Conservation (phyloP, 192 early-diverging fungal genomes). For the Endogone sp. region DNA sequence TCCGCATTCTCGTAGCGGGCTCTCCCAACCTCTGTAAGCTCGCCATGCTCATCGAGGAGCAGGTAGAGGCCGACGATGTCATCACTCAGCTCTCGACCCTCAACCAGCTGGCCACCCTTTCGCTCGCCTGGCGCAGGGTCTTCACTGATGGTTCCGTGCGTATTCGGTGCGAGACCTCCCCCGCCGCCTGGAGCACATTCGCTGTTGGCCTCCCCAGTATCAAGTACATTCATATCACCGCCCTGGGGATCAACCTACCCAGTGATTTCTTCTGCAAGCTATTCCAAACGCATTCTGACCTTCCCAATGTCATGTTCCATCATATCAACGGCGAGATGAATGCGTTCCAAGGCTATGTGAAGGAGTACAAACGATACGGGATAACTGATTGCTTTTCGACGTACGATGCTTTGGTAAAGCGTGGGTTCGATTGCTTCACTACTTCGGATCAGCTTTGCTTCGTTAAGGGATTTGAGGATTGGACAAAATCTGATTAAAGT, state of each 20-base stretch:
- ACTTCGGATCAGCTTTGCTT: conserved; percentile 26
- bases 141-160: conserved; percentile 11
- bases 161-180: conserved; percentile 18
- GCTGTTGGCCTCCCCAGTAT: conserved; percentile 6
- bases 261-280: conserved; percentile 14
- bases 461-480: conserved; percentile 25
- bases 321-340: conserved; percentile 12
- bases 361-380: conserved; percentile 7
- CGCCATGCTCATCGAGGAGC: conserved; percentile 23
- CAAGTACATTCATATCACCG: conserved; percentile 18
- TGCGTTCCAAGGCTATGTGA: conserved; percentile 2
- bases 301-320: conserved; percentile 25
- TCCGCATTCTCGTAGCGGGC: conserved; percentile 1
- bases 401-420: conserved; percentile 10
- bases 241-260: conserved; percentile 7
- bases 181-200: conserved; percentile 13
- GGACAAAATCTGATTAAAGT: no score
- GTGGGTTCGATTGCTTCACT: conserved; percentile 23
- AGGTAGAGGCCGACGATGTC: conserved; percentile 1
- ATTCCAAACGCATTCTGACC: neutral
- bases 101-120: conserved; percentile 9
- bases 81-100: conserved; percentile 8
- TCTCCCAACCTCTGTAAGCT: conserved; percentile 23
- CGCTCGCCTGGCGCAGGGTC: conserved; percentile 20
- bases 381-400: conserved; percentile 12